phyloP scores from a whole-genome alignment of 495 filamentous ascomycete species.

The Penicillium pulvis region DNA sequence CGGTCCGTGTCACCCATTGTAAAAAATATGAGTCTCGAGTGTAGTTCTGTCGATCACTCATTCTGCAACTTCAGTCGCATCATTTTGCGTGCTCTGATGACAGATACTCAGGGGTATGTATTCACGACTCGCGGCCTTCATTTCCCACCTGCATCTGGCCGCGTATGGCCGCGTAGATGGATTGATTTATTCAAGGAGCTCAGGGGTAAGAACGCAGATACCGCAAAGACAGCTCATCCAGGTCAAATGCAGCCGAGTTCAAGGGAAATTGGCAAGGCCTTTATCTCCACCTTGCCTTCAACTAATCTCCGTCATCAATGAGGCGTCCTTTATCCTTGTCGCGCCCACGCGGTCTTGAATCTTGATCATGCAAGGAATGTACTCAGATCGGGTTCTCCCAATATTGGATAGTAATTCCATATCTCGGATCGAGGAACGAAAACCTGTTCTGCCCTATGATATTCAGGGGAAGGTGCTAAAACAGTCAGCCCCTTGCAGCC shows the following conservation, averaged over 20 bases:
- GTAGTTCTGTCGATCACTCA: background rate
- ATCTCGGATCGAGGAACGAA: background rate
- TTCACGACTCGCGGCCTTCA: background rate
- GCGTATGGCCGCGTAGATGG: background rate
- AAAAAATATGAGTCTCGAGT: background rate
- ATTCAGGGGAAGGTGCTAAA: conserved; percentile 8
- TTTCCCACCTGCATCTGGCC: background rate
- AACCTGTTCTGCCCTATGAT: background rate
- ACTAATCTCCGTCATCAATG: background rate
- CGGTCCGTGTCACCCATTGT: background rate
- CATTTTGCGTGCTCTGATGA: background rate
- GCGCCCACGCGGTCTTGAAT: too few species aligned
- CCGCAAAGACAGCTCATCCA: too few species aligned
- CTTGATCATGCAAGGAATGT: too few species aligned
- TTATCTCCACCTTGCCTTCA: background rate
- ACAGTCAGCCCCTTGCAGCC: conserved; percentile 15
- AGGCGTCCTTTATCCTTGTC: background rate
- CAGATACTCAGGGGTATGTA: background rate
- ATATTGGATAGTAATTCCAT: background rate
- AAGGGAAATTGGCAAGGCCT: too few species aligned
- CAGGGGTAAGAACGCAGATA: too few species aligned
- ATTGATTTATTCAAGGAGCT: background rate
- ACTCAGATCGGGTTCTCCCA: too few species aligned
- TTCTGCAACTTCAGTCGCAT: background rate
- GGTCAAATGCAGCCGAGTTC: too few species aligned